phyloP scores from a whole-genome alignment of 2,329 filamentous ascomycete species.

The Trichophyton mentagrophytes region DNA sequence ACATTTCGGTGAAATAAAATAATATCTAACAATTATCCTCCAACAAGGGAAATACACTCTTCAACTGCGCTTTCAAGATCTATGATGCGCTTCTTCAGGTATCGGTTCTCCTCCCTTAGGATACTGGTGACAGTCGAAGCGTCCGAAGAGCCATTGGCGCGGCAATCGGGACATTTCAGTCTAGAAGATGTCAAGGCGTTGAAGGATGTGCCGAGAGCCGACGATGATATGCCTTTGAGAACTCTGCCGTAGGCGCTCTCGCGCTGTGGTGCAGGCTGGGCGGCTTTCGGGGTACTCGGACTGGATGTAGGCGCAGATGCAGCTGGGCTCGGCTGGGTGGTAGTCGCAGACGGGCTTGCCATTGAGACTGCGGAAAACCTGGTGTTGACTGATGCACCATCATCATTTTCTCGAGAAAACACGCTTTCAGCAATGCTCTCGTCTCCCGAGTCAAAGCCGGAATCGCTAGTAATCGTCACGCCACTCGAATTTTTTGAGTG shows the following conservation, averaged over 20 bases:
- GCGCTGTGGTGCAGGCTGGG: slow-evolving; percentile 15
- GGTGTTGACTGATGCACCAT: slow-evolving; percentile 23
- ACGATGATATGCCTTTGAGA: slow-evolving; percentile 29
- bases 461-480: slow-evolving; percentile 38
- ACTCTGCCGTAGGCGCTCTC: slow-evolving; percentile 33
- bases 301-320: slow-evolving; percentile 14
- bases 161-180: slow-evolving; percentile 30
- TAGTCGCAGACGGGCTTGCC: slow-evolving; percentile 16
- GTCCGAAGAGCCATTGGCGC: slow-evolving; percentile 30
- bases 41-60: slow-evolving; percentile 43
- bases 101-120: slow-evolving; percentile 43
- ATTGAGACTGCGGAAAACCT: slow-evolving; percentile 25
- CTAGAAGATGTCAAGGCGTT: slow-evolving; percentile 15
- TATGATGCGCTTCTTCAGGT: slow-evolving; percentile 40
- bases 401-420: slow-evolving; percentile 31
- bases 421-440: slow-evolving; percentile 40
- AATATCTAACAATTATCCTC: slow-evolving; percentile 10
- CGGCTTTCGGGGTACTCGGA: slow-evolving; percentile 17
- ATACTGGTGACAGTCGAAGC: slow-evolving; percentile 43
- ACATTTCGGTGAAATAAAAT: not conserved
- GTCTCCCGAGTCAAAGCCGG: slow-evolving; percentile 47
- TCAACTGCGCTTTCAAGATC: slow-evolving; percentile 45
- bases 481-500: slow-evolving; percentile 20
- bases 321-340: no score
- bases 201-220: slow-evolving; percentile 23